phyloP scores from a whole-genome alignment of 2,329 filamentous ascomycete genomes.

The Aspergillus texensis region DNA sequence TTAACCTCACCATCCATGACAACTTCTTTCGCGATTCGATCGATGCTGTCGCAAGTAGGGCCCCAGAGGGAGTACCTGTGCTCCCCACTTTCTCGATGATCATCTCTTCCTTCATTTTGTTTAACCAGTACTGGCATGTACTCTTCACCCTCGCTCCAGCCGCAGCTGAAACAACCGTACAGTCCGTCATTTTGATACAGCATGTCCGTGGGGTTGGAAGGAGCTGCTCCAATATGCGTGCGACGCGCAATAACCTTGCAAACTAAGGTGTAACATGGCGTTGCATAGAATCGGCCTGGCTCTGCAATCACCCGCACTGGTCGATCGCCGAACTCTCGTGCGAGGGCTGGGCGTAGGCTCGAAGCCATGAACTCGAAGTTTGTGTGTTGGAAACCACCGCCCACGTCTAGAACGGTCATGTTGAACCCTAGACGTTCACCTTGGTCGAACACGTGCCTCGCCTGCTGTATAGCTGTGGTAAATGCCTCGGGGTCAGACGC shows the following conservation, averaged over 20 bases:
- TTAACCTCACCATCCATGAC: slow-evolving; percentile 20
- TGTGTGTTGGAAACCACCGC: too few relatives aligned
- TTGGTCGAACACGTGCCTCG: too few relatives aligned
- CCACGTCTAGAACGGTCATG: too few relatives aligned
- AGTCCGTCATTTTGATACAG: slow-evolving; percentile 34
- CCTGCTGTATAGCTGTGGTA: slow-evolving; percentile 19
- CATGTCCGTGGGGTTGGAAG: slow-evolving; percentile 20
- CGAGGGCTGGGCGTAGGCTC: slow-evolving; percentile 3
- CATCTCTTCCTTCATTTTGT: background rate
- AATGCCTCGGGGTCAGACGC: slow-evolving; percentile 18
- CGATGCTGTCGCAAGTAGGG: slow-evolving; percentile 31
- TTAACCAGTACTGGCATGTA: slow-evolving; percentile 10
- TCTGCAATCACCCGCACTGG: slow-evolving; percentile 23
- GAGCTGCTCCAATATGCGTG: slow-evolving; percentile 9
- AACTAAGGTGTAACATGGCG: slow-evolving; percentile 25
- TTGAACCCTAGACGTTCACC: too few relatives aligned
- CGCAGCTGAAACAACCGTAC: slow-evolving; percentile 22
- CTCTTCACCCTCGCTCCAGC: slow-evolving; percentile 18
- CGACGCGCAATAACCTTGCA: slow-evolving; percentile 27
- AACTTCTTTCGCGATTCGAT: slow-evolving; percentile 23
- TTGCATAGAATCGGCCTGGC: slow-evolving; percentile 28
- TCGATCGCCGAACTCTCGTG: background rate
- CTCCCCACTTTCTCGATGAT: background rate
- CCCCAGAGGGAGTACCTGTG: slow-evolving; percentile 32
- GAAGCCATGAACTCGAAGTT: too few relatives aligned